Conservation (phyloP, 2,329 filamentous ascomycete species). For the Penicillium palitans region DNA sequence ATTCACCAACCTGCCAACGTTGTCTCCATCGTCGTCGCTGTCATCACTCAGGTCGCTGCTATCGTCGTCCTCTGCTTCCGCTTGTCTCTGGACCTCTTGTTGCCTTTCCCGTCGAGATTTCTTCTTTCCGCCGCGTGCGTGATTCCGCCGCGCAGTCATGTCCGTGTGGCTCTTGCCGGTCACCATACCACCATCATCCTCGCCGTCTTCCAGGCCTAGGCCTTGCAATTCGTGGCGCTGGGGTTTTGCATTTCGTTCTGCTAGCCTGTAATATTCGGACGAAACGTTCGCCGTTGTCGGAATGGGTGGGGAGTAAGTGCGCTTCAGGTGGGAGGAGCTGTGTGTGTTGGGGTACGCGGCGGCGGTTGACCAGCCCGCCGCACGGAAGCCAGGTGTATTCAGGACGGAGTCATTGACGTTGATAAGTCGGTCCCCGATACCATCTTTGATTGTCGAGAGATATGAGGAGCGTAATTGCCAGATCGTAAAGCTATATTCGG, state of each 20-base stretch:
- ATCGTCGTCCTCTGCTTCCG: slow-evolving; percentile 62
- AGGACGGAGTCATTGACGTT: slow-evolving; percentile 63
- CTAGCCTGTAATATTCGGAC: slow-evolving; percentile 63
- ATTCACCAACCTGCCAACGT: slow-evolving; percentile 35
- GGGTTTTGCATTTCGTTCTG: slow-evolving; percentile 33
- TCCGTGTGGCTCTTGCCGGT: slow-evolving; percentile 59
- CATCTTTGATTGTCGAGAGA: slow-evolving; percentile 64
- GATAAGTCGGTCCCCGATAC: slow-evolving; percentile 65
- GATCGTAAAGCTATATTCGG: slow-evolving; percentile 57
- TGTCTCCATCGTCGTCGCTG: slow-evolving; percentile 62
- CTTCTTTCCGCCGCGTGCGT: slow-evolving; percentile 33
- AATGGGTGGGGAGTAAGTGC: slow-evolving; percentile 67
- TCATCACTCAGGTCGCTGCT: slow-evolving; percentile 67
- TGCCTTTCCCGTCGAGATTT: slow-evolving; percentile 39
- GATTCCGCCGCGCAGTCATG: slow-evolving; percentile 52
- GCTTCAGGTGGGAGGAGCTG: slow-evolving; percentile 57
- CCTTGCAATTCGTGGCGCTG: slow-evolving; percentile 30
- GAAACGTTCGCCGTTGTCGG: slow-evolving; percentile 59
- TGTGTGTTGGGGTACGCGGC: slow-evolving; percentile 36
- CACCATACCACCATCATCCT: slow-evolving; percentile 64
- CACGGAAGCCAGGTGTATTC: slow-evolving; percentile 65
- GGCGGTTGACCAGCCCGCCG: slow-evolving; percentile 59
- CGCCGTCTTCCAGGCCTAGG: slow-evolving; percentile 50
- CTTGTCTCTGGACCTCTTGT: slow-evolving; percentile 54
- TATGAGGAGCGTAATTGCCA: slow-evolving; percentile 67